Conservation (phyloP, 2,329 filamentous ascomycete genomes). For the Aspergillus carbonarius region DNA sequence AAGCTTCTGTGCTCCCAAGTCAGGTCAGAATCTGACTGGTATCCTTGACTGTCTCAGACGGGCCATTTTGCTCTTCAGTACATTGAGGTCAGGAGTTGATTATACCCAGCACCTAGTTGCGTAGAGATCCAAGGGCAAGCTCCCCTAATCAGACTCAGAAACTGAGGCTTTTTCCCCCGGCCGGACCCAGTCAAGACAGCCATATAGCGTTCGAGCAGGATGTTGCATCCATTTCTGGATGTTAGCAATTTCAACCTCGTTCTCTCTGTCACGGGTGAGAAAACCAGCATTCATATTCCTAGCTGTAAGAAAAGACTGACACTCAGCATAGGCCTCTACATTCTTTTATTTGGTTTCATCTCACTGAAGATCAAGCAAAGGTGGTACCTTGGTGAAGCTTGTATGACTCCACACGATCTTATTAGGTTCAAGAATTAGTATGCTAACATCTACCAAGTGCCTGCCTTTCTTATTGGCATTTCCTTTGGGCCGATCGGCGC, state of each 20-base stretch:
- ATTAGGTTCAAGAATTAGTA: neutral
- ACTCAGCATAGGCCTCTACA: slow-evolving; percentile 29
- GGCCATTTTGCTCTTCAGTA: neutral
- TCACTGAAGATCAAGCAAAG: slow-evolving; percentile 39
- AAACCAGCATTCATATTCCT: neutral
- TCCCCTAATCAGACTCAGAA: neutral
- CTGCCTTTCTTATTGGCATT: slow-evolving; percentile 56
- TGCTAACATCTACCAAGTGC: slow-evolving; percentile 42
- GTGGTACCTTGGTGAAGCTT: slow-evolving; percentile 44
- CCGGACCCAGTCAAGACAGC: neutral
- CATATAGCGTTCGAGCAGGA: slow-evolving; percentile 14
- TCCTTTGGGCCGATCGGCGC: slow-evolving; percentile 56
- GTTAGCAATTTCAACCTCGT: slow-evolving; percentile 36
- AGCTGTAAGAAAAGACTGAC: neutral
- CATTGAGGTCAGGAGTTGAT: neutral
- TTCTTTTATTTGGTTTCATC: slow-evolving; percentile 34
- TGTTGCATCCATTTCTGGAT: slow-evolving; percentile 38
- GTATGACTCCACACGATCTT: slow-evolving; percentile 21
- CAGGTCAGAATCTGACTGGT: neutral
- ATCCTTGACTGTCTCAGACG: neutral
- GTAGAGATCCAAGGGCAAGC: neutral
- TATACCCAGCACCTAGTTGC: neutral
- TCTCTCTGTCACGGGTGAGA: slow-evolving; percentile 34
- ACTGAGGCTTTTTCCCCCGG: neutral
- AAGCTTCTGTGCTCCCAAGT: neutral